A percentile compares a stretch with the other conserved stretches of the same genome.
These are phyloP conservation scores for Paramyrothecium roridum DNA, from an alignment of 2,329 filamentous ascomycete genomes.

Conservation along the genomic window DNA sequence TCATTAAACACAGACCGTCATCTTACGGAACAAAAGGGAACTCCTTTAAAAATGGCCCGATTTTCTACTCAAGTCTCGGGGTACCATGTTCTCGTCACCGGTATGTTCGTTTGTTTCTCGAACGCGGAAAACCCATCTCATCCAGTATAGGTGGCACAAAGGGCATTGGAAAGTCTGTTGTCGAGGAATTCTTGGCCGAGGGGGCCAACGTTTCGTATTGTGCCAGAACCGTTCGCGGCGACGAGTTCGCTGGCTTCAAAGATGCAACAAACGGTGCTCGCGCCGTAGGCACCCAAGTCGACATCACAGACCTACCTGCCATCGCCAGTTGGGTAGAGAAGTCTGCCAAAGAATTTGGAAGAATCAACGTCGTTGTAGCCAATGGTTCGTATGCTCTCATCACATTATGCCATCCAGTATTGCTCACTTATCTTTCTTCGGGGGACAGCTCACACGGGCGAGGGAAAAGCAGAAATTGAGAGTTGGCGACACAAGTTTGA, in stretches of 20 bases:
- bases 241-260: constrained; percentile 15
- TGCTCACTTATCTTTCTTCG: no score
- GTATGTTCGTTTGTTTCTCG: background rate
- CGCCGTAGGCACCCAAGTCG: constrained; percentile 15
- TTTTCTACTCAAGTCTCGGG: constrained; percentile 11
- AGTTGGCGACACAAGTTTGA: constrained; percentile 19
- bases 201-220: constrained; percentile 23
- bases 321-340: constrained; percentile 12
- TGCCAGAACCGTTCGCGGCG: constrained; percentile 10
- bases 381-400: constrained; percentile 10
- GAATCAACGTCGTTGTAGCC: constrained; percentile 18
- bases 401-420: background rate
- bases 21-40: no score
- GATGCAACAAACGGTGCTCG: constrained; percentile 5
- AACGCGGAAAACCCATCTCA: background rate
- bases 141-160: constrained; percentile 15
- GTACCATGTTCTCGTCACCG: constrained; percentile 8
- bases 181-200: constrained; percentile 15
- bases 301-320: constrained; percentile 11
- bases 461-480: constrained; percentile 8
- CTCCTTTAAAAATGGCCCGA: constrained; percentile 4
- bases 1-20: no score
- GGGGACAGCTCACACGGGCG: background rate
- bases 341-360: constrained; percentile 13
- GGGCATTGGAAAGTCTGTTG: constrained; percentile 18